Conservation (phyloP, 75 land plant species). For the Pinus taeda region DNA sequence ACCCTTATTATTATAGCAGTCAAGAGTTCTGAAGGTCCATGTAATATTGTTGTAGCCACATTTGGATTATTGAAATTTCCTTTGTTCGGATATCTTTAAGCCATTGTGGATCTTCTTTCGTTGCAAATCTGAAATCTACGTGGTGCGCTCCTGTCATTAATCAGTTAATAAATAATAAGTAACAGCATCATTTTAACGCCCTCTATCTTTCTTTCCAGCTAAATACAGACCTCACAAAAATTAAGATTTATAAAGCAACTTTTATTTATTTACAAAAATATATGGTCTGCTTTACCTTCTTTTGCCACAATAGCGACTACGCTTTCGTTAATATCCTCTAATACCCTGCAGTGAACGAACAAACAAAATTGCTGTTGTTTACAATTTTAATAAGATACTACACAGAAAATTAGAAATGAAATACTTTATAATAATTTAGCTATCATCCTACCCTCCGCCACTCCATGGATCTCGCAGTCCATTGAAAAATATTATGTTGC, state of each 20-base stretch:
- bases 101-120: conserved; percentile 66
- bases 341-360: background rate
- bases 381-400: too few species aligned
- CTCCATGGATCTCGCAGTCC: conserved; percentile 23
- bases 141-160: conserved; percentile 69
- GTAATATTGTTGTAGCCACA: too few species aligned
- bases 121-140: conserved; percentile 59
- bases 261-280: too few species aligned
- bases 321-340: background rate
- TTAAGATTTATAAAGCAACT: too few species aligned
- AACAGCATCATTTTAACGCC: too few species aligned
- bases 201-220: too few species aligned
- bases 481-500: conserved; percentile 14
- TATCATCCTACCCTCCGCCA: conserved; percentile 9
- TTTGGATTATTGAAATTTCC: too few species aligned
- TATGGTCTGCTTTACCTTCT: background rate
- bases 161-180: too few species aligned
- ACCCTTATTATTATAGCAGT: too few species aligned
- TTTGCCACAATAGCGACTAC: background rate
- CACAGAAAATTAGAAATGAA: background rate
- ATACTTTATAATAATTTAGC: background rate
- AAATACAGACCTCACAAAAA: too few species aligned
- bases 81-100: conserved; percentile 8
- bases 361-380: background rate
- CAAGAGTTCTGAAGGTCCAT: too few species aligned